Evolutionary conservation across 129 eudicot genomes (phyloP).

Genomic region (Saussurea involucrata): DNA sequence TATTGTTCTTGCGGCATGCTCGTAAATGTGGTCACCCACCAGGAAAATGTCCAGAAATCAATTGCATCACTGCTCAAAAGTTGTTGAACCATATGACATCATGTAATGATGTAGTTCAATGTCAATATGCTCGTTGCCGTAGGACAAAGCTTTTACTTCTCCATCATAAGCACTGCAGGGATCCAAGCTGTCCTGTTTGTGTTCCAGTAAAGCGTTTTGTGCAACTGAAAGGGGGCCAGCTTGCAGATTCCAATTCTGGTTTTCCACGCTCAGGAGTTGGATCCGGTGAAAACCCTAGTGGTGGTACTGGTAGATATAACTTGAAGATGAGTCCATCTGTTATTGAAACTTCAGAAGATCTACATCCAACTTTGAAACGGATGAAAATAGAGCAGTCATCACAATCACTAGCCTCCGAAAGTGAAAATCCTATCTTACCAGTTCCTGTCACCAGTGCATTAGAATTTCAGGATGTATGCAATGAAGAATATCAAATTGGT

Average conservation of each 20-base stretch:
- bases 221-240: conserved; percentile 39
- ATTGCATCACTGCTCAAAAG: conserved; percentile 63
- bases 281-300: conserved; percentile 32
- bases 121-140: conserved; percentile 64
- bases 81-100: conserved; percentile 58
- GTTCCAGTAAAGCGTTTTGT: conserved; percentile 54
- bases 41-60: conserved; percentile 62
- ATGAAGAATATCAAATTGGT: conserved; percentile 27
- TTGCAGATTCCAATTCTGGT: conserved; percentile 39
- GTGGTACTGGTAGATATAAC: conserved; percentile 28
- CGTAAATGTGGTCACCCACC: conserved; percentile 62
- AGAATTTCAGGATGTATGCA: conserved; percentile 31
- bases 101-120: conserved; percentile 41
- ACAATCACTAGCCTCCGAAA: conserved; percentile 36
- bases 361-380: conserved; percentile 62
- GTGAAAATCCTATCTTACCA: conserved; percentile 30
- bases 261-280: conserved; percentile 34
- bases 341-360: conserved; percentile 52
- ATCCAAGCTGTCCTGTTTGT: conserved; percentile 77
- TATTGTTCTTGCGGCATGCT: conserved; percentile 83
- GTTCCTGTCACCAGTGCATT: conserved; percentile 35
- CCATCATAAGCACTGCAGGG: conserved; percentile 59
- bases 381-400: conserved; percentile 61
- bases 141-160: conserved; percentile 38
- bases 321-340: conserved; percentile 35